Conservation (phyloP, 2,329 filamentous ascomycete genomes). For the Pseudogymnoascus pannorum region DNA sequence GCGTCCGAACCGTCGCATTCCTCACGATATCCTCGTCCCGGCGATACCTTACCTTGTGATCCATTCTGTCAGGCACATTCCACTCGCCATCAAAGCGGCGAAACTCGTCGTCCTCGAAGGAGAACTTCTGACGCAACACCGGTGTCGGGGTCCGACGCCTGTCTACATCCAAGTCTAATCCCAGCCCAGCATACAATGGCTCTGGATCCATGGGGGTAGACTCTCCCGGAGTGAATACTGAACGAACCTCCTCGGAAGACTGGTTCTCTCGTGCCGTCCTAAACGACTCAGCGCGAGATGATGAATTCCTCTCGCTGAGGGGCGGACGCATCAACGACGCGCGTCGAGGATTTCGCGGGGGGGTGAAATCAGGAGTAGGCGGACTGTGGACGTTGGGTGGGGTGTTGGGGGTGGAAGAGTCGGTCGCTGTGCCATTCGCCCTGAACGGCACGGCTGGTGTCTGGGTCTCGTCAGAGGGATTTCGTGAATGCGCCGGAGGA, state of each 20-base stretch:
- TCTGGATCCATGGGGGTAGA: slow-evolving; percentile 10
- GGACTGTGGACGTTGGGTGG: slow-evolving; percentile 60
- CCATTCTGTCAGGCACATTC: slow-evolving; percentile 32
- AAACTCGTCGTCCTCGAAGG: slow-evolving; percentile 5
- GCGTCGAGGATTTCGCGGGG: slow-evolving; percentile 46
- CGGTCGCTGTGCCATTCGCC: not conserved
- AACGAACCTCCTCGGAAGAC: slow-evolving; percentile 51
- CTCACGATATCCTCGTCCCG: slow-evolving; percentile 48
- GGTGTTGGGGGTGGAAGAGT: slow-evolving; percentile 41
- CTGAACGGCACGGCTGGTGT: slow-evolving; percentile 1
- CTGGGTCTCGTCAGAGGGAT: slow-evolving; percentile 46
- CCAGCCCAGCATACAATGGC: slow-evolving; percentile 26
- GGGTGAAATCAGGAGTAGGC: slow-evolving; percentile 69
- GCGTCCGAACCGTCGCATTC: slow-evolving; percentile 47
- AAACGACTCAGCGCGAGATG: slow-evolving; percentile 37
- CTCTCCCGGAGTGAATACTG: slow-evolving; percentile 12
- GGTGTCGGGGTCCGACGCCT: slow-evolving; percentile 23
- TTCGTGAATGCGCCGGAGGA: slow-evolving; percentile 53
- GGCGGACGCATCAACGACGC: slow-evolving; percentile 40
- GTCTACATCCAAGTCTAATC: slow-evolving; percentile 34
- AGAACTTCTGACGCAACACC: not conserved
- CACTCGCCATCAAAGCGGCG: slow-evolving; percentile 50
- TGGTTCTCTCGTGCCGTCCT: slow-evolving; percentile 61
- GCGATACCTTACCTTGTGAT: slow-evolving; percentile 23
- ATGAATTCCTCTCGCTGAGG: slow-evolving; percentile 38